Base-by-base conservation (phyloP, 2,329 filamentous ascomycete genomes). In the Colletotrichum phormii region DNA sequence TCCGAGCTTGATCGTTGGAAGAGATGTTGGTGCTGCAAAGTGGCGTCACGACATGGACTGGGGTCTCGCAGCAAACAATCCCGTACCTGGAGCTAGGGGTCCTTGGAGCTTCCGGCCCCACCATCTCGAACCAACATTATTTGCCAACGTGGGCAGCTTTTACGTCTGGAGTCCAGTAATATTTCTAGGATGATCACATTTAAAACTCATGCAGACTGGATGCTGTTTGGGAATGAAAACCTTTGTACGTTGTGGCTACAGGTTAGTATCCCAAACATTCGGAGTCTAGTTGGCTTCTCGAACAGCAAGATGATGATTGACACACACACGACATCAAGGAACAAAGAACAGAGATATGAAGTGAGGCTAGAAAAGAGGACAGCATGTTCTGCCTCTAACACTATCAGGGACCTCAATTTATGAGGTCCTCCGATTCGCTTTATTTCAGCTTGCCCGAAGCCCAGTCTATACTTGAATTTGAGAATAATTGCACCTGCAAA, bases 401-500 rank as follows among this genome's bases (percentile, higher is more conserved):
- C 53, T 70, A 53, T 60, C 46, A 33, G 54, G 29, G 46, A 60
- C 54, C 55, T 3, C 31, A 37, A 35, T 70, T 29, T 55, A 49
- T 37, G 46, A 57, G 31, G n/a, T 33, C 60, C 31, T 59, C 54
- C 49, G 46, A 64, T 35, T 31, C 33, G 53, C 53, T 12, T 37
- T 31, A 51, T 53, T 31, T 49, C 35, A 53, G 53, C 66, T 69
- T 61, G 54, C 61, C 60, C 37, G 55, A 61, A 72, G 66, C 66
- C 60, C 26, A 31, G 33, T 73, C 71, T 73, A 73, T 73, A 73
- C 66, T 55, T 59, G 60, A 71, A 65, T 42, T 60, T 35, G 22
- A 53, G 42, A 73, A 62, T 61, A 49, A 72, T 73, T 42, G 68
- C 71, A 65, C 67, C 67, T 33, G 46, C 57, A 73, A 67, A 73